Base-by-base conservation (phyloP, 441 rosid species). In the Euphorbia celastroides region DNA sequence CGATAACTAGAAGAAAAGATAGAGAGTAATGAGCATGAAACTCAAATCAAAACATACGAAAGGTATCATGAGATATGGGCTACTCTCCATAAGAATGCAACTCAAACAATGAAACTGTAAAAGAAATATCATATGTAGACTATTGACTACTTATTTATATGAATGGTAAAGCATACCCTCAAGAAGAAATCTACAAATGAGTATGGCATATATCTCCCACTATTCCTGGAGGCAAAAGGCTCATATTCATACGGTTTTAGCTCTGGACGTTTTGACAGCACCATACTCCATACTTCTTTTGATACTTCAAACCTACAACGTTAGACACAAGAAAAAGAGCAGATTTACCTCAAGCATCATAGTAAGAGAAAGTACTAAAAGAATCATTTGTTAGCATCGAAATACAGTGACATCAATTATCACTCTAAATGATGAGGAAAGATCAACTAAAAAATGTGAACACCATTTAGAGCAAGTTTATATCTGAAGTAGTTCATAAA, bases 121-220 rank as follows among this genome's bases (percentile, higher is more conserved):
- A 9, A 14, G 44, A 38, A 38, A 38, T 38, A 38, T 7, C 44
- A 9, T 11, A 38, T 9, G 12, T 38, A 38, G 44, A 14, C 44
- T 38, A 38, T 38, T 38, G 38, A 38, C 12, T 38, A 2, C 12
- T 38, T 38, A 9, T 38, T n/a, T 9, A 38, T 7, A 38, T 38
- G 44, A 38, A 60, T 54, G 20, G 34, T 13, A 10, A 60, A 28
- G 31, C 69, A 48, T 66, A 73, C 80, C 77, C 74, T 77, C 70
- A 77, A 60, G 68, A 77, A 77, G 34, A 73, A 73, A 67, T 77
- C 80, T 6, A 77, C 75, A 28, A 70, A 73, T 10, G 77, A 77
- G 60, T 77, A 77, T 31, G 80, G 80, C 80, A 56, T 36, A 36
- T 77, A 73, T 64, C 74, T 77, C 70, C 77, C 74, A 51, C 75